Evolutionary conservation across 2,329 filamentous ascomycete species (phyloP).

Genomic region (Trichoderma koningiopsis): DNA sequence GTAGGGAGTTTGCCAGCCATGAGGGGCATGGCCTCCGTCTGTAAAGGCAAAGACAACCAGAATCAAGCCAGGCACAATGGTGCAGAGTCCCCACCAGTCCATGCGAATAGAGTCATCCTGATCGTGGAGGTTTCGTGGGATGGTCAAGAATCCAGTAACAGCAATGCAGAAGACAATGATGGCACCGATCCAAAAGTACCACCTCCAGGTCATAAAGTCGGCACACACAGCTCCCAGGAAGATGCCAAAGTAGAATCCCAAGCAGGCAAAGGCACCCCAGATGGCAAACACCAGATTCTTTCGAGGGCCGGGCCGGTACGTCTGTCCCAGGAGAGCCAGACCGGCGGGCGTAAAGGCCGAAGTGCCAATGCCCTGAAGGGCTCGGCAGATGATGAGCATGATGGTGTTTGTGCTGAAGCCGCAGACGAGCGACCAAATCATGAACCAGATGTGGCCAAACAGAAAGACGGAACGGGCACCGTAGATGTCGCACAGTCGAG

Average conservation of each 20-base stretch:
- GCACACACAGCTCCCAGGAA: constrained; percentile 66
- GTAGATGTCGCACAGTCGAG: constrained; percentile 63
- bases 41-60: constrained; percentile 76
- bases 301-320: constrained; percentile 69
- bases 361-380: constrained; percentile 72
- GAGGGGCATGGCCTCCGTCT: constrained; percentile 67
- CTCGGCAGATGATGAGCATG: constrained; percentile 74
- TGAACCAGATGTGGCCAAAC: constrained; percentile 63
- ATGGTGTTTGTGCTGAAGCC: constrained; percentile 69
- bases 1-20: constrained; percentile 74
- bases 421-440: constrained; percentile 67
- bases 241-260: constrained; percentile 67
- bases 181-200: constrained; percentile 70
- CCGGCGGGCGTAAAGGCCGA: constrained; percentile 70
- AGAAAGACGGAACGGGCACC: constrained; percentile 65
- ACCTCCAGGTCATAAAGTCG: constrained; percentile 64
- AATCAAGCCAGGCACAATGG: constrained; percentile 66
- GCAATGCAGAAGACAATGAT: constrained; percentile 49
- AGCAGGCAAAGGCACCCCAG: constrained; percentile 59
- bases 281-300: constrained; percentile 69
- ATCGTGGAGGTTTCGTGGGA: constrained; percentile 41
- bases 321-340: constrained; percentile 69
- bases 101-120: constrained; percentile 47
- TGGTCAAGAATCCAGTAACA: constrained; percentile 46
- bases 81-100: constrained; percentile 67